These are phyloP conservation scores for Herpetospermum pedunculosum DNA, from an alignment of 306 rosid species.

Conservation along the genomic window DNA sequence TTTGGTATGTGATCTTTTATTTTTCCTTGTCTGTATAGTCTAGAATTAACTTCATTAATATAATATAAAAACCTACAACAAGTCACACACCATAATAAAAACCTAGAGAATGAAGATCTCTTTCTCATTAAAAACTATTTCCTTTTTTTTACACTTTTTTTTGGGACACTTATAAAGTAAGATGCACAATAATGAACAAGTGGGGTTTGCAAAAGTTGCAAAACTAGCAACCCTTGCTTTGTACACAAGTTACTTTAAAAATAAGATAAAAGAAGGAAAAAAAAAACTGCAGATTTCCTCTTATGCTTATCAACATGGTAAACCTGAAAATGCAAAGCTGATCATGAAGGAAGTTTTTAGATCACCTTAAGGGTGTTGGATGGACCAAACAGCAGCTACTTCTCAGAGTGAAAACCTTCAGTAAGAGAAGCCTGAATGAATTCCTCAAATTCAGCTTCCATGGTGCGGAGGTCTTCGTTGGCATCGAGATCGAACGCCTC, in stretches of 20 bases:
- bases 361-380: not conserved
- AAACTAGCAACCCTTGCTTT: constrained; percentile 1
- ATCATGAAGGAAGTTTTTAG: not conserved
- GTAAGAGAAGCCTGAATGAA: constrained; percentile 36
- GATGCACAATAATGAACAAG: constrained; percentile 1
- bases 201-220: not conserved
- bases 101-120: not conserved
- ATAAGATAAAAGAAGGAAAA: not conserved
- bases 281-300: not conserved
- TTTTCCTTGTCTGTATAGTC: not conserved
- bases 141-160: constrained; percentile 1
- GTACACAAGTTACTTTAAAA: constrained; percentile 5
- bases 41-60: no score
- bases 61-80: not conserved
- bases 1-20: not conserved
- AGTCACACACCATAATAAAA: not conserved
- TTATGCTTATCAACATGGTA: constrained; percentile 5
- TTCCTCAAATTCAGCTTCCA: constrained; percentile 74
- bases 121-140: constrained; percentile 8
- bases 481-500: constrained; percentile 64
- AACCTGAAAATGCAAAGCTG: constrained; percentile 9
- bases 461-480: constrained; percentile 30
- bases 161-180: not conserved
- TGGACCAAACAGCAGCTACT: not conserved
- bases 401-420: constrained; percentile 21